Evolutionary conservation across 2,329 filamentous ascomycete genomes (phyloP), one percentile per base, ranked within the genome.

Genomic region (Pseudocercospora pini-densiflorae): DNA sequence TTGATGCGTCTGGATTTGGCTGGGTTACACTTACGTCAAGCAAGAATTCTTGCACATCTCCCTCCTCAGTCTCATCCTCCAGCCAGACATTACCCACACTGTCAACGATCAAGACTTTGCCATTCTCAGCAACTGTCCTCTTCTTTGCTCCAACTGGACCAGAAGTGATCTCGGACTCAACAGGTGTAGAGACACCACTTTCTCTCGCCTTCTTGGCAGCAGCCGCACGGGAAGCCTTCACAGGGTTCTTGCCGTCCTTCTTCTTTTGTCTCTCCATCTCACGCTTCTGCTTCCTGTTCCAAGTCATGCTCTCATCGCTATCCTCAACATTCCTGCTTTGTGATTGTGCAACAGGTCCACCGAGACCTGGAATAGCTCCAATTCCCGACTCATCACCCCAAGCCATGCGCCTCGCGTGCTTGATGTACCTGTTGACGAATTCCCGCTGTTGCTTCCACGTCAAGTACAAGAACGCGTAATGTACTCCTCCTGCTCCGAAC

Each of bases 31-130:
- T 85, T 81, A 97, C 89, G 78, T 99, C 94, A 67, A 99, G 88
- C 70, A 97, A 82, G 77, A 90, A 97, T 77, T 97, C 92, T 72
- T 91, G 87, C 33, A 88, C 86, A 63, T 92, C 88, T 61, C 95
- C 95, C 24, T 97, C 92, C 72, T 94, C 93, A 60, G 93, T 92
- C 74, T 92, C 87, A 76, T 97, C 92, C 80, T 98, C 94, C n/a
- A 99, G 84, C 77, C 92, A 99, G 12, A 99, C 95, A 73, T 97
- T 93, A 29, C 95, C 95, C 9, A 90, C 84, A 0, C 92, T 92
- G 80, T 99, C 94, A 3, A 99, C 95, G 63, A 99, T 90, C 43
- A 99, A 84, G 0, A 97, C 86, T 83, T 98, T 99, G 72, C 95
- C 95, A 74, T 99, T 99, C 83, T 97, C 91, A 2, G 94, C 94